A percentile compares a stretch with the other conserved stretches of the same genome.
Evolutionary conservation across 2,329 filamentous ascomycete species (phyloP).

Genomic region (Talaromyces sp.): DNA sequence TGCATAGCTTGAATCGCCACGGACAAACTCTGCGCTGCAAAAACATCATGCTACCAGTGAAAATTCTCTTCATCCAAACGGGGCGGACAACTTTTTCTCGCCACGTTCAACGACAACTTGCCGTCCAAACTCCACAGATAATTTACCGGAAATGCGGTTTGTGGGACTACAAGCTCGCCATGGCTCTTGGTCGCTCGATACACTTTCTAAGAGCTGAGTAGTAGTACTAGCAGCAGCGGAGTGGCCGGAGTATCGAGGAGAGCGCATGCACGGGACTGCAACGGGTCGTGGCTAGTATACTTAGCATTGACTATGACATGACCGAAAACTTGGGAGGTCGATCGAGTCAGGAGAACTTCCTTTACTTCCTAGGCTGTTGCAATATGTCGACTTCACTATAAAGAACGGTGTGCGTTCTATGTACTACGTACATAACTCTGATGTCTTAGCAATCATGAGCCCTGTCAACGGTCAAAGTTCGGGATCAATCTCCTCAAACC

Average conservation of each 20-base stretch:
- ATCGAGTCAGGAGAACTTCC: neutral
- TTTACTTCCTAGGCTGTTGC: neutral
- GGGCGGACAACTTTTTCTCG: neutral
- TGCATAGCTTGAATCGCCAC: neutral
- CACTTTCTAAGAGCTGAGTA: neutral
- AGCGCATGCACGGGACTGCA: neutral
- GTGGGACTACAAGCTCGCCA: neutral
- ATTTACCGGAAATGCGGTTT: neutral
- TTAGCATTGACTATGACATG: conserved; percentile 1
- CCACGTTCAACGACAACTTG: neutral
- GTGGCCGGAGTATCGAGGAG: neutral
- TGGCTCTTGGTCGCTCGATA: neutral
- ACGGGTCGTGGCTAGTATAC: neutral
- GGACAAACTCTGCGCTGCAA: neutral
- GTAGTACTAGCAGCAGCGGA: neutral
- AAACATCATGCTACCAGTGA: neutral
- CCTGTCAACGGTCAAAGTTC: neutral
- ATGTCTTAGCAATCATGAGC: neutral
- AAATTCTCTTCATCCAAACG: neutral
- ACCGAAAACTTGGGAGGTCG: neutral
- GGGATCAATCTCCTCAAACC: neutral
- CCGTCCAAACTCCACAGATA: neutral
- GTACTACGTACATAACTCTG: neutral
- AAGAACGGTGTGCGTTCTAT: neutral
- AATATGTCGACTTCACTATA: neutral